Evolutionary conservation across 495 filamentous ascomycete genomes (phyloP).

Genomic region (Neurospora sp.): DNA sequence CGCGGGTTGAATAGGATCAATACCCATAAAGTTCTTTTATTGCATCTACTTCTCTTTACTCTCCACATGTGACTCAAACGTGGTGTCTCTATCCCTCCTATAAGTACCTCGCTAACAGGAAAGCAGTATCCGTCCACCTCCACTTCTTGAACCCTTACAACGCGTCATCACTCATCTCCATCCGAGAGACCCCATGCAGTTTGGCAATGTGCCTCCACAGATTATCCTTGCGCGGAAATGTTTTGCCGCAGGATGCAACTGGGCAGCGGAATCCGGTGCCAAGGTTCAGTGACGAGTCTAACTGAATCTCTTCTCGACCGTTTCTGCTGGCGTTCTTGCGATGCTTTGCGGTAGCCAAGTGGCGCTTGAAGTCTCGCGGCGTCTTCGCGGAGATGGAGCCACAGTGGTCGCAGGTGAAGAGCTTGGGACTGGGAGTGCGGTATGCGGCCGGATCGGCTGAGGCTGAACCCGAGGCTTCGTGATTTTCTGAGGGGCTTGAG

Average conservation of each 20-base stretch:
- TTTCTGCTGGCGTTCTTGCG: background rate
- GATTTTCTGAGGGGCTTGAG: background rate
- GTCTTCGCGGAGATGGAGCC: background rate
- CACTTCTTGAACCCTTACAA: background rate
- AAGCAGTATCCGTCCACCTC: background rate
- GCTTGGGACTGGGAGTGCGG: rapidly evolving
- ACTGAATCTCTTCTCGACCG: background rate
- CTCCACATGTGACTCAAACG: too few species aligned
- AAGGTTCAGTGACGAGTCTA: background rate
- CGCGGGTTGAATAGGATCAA: too few species aligned
- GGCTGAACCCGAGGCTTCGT: background rate
- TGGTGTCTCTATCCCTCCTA: too few species aligned
- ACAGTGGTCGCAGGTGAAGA: background rate
- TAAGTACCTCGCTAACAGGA: background rate
- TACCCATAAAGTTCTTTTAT: too few species aligned
- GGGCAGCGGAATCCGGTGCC: background rate
- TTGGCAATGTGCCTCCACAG: background rate
- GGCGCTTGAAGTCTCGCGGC: background rate
- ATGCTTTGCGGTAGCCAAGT: background rate
- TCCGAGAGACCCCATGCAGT: background rate
- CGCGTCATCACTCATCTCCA: background rate
- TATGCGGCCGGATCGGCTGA: background rate
- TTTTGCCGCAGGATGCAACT: rapidly evolving
- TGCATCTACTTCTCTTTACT: too few species aligned
- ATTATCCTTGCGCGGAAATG: background rate